phyloP scores from a whole-genome alignment of 2,329 filamentous ascomycete species.

The Fusarium chuoi region DNA sequence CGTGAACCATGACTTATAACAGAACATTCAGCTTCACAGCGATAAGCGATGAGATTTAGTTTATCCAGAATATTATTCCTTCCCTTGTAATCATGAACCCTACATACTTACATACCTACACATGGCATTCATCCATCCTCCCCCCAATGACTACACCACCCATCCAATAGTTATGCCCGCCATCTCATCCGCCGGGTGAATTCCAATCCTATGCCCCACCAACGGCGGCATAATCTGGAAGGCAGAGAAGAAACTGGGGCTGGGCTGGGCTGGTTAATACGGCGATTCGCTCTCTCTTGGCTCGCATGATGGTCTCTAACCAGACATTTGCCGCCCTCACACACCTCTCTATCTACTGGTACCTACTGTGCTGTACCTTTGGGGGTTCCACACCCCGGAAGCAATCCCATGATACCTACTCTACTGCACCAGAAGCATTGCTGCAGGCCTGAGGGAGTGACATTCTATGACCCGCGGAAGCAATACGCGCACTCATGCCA shows the following conservation, averaged over 20 bases:
- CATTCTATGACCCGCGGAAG: slow-evolving; percentile 9
- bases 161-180: slow-evolving; percentile 14
- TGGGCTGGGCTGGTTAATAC: not conserved
- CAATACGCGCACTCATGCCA: not conserved
- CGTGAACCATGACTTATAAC: not conserved
- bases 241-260: slow-evolving; percentile 6
- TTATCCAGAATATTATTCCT: not conserved
- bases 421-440: not conserved
- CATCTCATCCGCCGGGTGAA: slow-evolving; percentile 42
- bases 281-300: slow-evolving; percentile 4
- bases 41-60: slow-evolving; percentile 28
- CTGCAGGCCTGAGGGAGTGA: not conserved
- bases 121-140: not conserved
- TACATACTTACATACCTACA: not conserved
- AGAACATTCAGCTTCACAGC: not conserved
- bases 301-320: slow-evolving; percentile 6
- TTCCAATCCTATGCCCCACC: slow-evolving; percentile 36
- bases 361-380: not conserved
- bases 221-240: slow-evolving; percentile 34
- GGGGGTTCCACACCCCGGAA: slow-evolving; percentile 12
- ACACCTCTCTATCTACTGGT: not conserved
- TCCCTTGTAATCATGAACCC: not conserved
- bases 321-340: slow-evolving; percentile 25
- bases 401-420: slow-evolving; percentile 27
- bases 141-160: not conserved